phyloP scores from a whole-genome alignment of 176 grass and related monocot species.

The Eragrostis nindensis region DNA sequence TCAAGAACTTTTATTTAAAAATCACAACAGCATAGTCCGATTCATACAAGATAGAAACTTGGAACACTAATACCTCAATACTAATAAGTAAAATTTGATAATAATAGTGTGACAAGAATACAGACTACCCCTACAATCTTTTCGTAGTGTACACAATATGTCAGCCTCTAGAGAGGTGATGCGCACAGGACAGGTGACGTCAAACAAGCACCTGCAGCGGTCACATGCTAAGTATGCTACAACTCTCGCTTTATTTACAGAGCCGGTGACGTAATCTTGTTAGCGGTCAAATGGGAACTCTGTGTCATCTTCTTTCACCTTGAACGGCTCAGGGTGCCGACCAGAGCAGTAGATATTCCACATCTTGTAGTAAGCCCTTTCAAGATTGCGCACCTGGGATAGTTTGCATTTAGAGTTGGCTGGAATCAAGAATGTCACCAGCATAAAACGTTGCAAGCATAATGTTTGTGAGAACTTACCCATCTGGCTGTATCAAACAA shows the following conservation, averaged over 20 bases:
- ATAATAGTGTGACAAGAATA: slow-evolving; percentile 16
- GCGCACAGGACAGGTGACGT: slow-evolving; percentile 20
- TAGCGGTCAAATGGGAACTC: slow-evolving; percentile 62
- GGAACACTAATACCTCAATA: background rate
- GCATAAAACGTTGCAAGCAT: background rate
- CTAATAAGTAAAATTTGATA: background rate
- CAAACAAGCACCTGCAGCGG: slow-evolving; percentile 38
- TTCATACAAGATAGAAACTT: background rate
- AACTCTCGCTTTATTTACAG: slow-evolving; percentile 70
- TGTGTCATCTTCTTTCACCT: slow-evolving; percentile 69
- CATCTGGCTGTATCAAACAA: slow-evolving; percentile 81
- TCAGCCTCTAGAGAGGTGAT: slow-evolving; percentile 35
- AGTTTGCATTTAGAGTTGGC: background rate
- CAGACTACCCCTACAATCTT: slow-evolving; percentile 11
- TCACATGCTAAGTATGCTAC: slow-evolving; percentile 40
- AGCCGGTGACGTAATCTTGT: slow-evolving; percentile 40
- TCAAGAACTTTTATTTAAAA: background rate
- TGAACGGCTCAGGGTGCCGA: slow-evolving; percentile 65
- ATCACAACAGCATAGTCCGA: background rate
- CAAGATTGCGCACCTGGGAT: slow-evolving; percentile 77
- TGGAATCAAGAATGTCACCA: background rate
- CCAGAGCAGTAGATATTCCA: slow-evolving; percentile 71
- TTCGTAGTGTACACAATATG: slow-evolving; percentile 17
- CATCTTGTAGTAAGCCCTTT: slow-evolving; percentile 90
- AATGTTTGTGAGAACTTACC: slow-evolving; percentile 50